These are phyloP conservation scores for Setomelanomma holmii DNA, from an alignment of 2,329 filamentous ascomycete species.

Conservation along the genomic window DNA sequence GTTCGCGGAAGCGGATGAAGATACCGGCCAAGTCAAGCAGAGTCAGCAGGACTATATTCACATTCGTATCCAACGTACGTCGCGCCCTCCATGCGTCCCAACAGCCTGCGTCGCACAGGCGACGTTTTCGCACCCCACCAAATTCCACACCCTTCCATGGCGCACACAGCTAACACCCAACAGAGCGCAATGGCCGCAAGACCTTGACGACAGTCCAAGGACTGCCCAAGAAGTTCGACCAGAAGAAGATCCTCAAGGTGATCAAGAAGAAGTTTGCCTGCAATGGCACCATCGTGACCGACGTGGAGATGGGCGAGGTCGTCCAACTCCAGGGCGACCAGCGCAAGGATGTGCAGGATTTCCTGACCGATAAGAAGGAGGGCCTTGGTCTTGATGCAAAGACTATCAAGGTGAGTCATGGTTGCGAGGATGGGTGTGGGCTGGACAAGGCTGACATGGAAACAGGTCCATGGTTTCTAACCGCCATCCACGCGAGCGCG, in stretches of 20 bases:
- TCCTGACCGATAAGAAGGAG: slow-evolving; percentile 94
- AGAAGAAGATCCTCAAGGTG: slow-evolving; percentile 99
- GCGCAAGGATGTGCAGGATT: slow-evolving; percentile 98
- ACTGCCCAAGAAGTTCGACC: slow-evolving; percentile 97
- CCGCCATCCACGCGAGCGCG: slow-evolving; percentile 1
- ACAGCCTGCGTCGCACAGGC: not conserved
- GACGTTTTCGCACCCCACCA: not conserved
- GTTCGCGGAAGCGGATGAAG: slow-evolving; percentile 99
- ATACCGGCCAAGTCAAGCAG: slow-evolving; percentile 93
- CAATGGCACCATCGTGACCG: slow-evolving; percentile 99
- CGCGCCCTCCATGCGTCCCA: slow-evolving; percentile 3
- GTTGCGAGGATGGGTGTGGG: not conserved
- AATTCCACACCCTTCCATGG: not conserved
- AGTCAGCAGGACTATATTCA: slow-evolving; percentile 94
- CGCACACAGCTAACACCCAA: slow-evolving; percentile 49
- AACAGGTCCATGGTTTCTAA: slow-evolving; percentile 48
- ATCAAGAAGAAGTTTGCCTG: slow-evolving; percentile 99
- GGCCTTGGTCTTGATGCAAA: slow-evolving; percentile 93
- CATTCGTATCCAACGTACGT: slow-evolving; percentile 96
- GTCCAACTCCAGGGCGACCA: slow-evolving; percentile 99
- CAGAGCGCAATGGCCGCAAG: slow-evolving; percentile 99
- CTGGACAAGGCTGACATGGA: not conserved
- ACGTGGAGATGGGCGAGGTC: slow-evolving; percentile 97
- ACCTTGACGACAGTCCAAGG: slow-evolving; percentile 99
- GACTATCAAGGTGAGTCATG: slow-evolving; percentile 82